Evolutionary conservation across 495 filamentous ascomycete species (phyloP).

Genomic region (Lasiosphaeria ovina): DNA sequence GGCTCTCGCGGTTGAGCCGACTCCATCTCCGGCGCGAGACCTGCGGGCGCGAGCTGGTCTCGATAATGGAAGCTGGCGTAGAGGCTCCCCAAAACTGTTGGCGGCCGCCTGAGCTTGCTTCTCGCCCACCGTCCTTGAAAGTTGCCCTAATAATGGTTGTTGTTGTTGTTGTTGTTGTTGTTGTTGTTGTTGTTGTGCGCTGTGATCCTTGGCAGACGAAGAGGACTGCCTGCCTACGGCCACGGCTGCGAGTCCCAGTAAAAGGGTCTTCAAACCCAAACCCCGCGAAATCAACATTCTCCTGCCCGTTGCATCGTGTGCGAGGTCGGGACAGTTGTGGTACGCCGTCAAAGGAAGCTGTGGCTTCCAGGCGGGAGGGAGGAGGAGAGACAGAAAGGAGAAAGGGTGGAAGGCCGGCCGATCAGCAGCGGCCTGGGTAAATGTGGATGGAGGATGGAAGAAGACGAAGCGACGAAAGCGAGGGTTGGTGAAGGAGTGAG

Average conservation of each 20-base stretch:
- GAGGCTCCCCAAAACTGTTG: not conserved
- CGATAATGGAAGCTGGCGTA: not conserved
- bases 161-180: not conserved
- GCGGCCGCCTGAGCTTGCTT: not conserved
- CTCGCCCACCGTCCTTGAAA: not conserved
- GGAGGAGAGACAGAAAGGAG: slow-evolving; percentile 4
- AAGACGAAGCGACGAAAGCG: not conserved
- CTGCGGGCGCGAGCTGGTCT: not conserved
- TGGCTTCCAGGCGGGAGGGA: slow-evolving; percentile 1
- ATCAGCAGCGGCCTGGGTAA: slow-evolving; percentile 18
- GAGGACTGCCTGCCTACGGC: not conserved
- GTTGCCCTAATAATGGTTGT: not conserved
- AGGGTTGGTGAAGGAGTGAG: slow-evolving; percentile 7
- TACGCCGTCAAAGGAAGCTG: not conserved
- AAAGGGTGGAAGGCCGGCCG: slow-evolving; percentile 19
- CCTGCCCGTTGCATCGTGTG: slow-evolving; percentile 18
- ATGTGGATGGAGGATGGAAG: not conserved
- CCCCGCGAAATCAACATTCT: slow-evolving; percentile 25
- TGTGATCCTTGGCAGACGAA: not conserved
- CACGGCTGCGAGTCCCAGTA: slow-evolving; percentile 12
- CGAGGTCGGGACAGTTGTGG: slow-evolving; percentile 2
- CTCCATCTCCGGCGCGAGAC: not conserved
- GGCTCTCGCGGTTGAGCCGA: not conserved
- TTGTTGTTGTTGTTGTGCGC: not conserved
- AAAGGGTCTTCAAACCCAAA: slow-evolving; percentile 23